Base-by-base conservation (phyloP, 2,329 filamentous ascomycete species). In the Simplicillium aogashimaense region DNA sequence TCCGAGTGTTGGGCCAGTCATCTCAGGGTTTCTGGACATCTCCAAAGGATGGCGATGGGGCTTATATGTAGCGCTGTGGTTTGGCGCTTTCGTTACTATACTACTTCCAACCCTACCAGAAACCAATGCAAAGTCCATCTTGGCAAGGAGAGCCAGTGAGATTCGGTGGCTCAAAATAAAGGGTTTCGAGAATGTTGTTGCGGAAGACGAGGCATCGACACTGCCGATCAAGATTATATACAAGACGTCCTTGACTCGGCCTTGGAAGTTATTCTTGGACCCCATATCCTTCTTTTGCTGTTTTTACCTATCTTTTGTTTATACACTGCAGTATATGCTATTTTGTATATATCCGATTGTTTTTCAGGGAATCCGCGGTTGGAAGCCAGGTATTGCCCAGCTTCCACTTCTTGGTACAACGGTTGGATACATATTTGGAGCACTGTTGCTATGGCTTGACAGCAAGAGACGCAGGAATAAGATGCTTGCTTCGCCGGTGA, bases 261-360 rank as follows among this genome's bases (percentile, higher is more conserved):
- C 67, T 1, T 70, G 67, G 64, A 56, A 57, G n/a, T 63, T 70
- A 29, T 51, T 70, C 1, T 57, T 69, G 42, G 66, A 69, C 41
- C 53, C 64, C 0, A 70, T 70, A 32, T 65, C 61, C 2, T 55
- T 69, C 40, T 49, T 65, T 10, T 56, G 59, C 37, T 65, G 66
- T 4, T 50, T 70, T 28, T 70, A 70, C 45, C 53, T 68, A 47
- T 58, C 59, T 3, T 54, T 70, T 15, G 63, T 69, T 13, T 70
- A 70, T 41, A 56, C 55, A 12, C 52, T 67, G 5, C 53, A 67
- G 8, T 69, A 70, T 51, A 72, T 72, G 66, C 57, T 72, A 13
- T 72, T 73, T 52, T 63, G 59, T 8, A 70, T 70, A 40, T 72
- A 72, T 39, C 66, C 60, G 1, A 66, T 69, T 29, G 63, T 70